phyloP scores from a whole-genome alignment of 2,329 filamentous ascomycete species.

The Trichoderma atrobrunneum region DNA sequence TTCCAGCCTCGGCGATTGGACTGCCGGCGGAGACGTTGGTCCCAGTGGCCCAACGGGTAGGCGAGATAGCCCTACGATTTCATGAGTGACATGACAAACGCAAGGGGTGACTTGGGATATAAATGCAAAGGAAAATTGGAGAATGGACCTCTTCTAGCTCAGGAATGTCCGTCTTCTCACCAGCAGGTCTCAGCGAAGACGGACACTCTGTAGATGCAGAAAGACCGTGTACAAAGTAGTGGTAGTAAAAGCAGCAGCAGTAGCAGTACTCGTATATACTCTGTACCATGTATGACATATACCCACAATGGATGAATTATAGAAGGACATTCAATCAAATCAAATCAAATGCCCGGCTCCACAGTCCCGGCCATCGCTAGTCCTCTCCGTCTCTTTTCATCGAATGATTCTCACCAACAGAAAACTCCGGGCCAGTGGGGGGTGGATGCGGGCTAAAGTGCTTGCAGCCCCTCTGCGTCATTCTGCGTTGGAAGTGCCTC shows the following conservation, averaged over 20 bases:
- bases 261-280: not conserved
- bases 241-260: not conserved
- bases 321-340: not conserved
- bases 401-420: not conserved
- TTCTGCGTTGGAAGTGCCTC: not conserved
- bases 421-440: not conserved
- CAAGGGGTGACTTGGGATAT: not conserved
- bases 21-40: slow-evolving; percentile 53
- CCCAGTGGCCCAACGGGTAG: slow-evolving; percentile 26
- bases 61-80: slow-evolving; percentile 29
- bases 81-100: not conserved
- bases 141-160: not conserved
- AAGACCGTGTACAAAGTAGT: not conserved
- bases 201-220: not conserved
- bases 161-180: not conserved
- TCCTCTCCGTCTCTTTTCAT: not conserved
- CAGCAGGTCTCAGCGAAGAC: not conserved
- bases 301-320: not conserved
- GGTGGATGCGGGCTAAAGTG: not conserved
- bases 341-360: not conserved
- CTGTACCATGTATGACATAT: slow-evolving; percentile 7
- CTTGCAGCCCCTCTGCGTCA: not conserved
- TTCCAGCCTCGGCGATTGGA: slow-evolving; percentile 44
- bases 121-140: not conserved
- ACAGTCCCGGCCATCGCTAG: not conserved